These are phyloP conservation scores for Corylus americana DNA, from an alignment of 306 rosid genomes.

Conservation along the genomic window DNA sequence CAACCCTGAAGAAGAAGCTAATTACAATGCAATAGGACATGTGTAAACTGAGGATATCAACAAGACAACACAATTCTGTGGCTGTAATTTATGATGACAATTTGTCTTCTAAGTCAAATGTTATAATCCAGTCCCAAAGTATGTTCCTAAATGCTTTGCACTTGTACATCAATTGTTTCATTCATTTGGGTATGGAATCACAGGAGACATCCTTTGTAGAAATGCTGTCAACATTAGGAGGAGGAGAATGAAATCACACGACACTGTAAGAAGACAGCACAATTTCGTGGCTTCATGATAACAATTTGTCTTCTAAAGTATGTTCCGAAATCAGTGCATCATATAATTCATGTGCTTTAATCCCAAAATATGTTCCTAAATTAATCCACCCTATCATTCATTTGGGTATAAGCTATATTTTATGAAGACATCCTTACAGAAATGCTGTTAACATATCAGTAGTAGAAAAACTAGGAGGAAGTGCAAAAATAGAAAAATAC, in stretches of 20 bases:
- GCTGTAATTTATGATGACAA: not conserved
- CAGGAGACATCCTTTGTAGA: no score
- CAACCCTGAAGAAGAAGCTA: not conserved
- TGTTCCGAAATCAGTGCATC: not conserved
- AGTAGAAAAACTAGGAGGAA: not conserved
- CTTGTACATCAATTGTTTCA: no score
- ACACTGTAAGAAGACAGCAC: no score
- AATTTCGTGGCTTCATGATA: no score
- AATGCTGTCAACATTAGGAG: no score
- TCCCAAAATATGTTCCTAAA: not conserved
- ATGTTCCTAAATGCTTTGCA: no score
- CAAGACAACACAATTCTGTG: not conserved
- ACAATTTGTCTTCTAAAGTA: no score
- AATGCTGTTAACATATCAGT: not conserved
- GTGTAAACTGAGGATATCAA: not conserved
- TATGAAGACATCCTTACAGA: not conserved
- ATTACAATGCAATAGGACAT: not conserved
- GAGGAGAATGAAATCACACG: no score
- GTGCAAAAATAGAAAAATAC: no score
- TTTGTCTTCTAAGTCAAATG: not conserved
- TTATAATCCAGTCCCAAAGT: no score
- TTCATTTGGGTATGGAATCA: no score
- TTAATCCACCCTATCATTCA: not conserved
- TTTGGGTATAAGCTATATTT: not conserved
- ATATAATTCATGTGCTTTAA: not conserved